Percentiles rank a stretch among this genome's conserved stretches.
phyloP scores from a whole-genome alignment of 306 rosid genomes.

The Begonia fuchsioides region DNA sequence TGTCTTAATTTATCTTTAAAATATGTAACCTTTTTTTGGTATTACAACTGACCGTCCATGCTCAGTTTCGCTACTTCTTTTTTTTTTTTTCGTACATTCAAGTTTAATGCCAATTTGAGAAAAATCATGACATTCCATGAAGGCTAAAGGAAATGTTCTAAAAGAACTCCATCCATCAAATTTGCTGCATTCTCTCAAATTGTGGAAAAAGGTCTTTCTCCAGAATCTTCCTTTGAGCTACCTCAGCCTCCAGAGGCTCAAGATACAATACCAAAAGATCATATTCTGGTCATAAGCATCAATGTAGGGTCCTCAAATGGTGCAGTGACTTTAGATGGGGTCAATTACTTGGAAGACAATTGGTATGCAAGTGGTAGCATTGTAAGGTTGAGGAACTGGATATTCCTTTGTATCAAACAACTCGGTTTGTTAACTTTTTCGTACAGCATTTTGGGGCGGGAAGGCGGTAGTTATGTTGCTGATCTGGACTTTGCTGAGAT shows the following conservation, averaged over 20 bases:
- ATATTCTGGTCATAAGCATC: constrained; percentile 12
- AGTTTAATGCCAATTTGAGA: no score
- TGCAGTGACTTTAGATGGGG: no score
- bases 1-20: no score
- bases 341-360: constrained; percentile 11
- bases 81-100: no score
- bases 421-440: constrained; percentile 15
- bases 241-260: constrained; percentile 24
- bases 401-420: constrained; percentile 12
- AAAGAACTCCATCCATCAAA: constrained; percentile 44
- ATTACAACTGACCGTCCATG: no score
- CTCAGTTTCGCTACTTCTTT: no score
- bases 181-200: constrained; percentile 50
- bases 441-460: constrained; percentile 6
- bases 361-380: constrained; percentile 7
- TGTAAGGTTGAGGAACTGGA: constrained; percentile 4
- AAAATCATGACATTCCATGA: no score
- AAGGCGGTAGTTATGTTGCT: constrained; percentile 14
- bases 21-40: no score
- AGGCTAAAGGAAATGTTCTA: constrained; percentile 20
- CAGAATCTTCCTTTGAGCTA: no score
- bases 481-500: constrained; percentile 20
- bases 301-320: constrained; percentile 13
- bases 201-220: constrained; percentile 28
- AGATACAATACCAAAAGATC: constrained; percentile 11